A percentile compares a stretch with the other conserved stretches of the same genome.
phyloP scores from a whole-genome alignment of 208 protist genomes.

The Naegleria fowleri region DNA sequence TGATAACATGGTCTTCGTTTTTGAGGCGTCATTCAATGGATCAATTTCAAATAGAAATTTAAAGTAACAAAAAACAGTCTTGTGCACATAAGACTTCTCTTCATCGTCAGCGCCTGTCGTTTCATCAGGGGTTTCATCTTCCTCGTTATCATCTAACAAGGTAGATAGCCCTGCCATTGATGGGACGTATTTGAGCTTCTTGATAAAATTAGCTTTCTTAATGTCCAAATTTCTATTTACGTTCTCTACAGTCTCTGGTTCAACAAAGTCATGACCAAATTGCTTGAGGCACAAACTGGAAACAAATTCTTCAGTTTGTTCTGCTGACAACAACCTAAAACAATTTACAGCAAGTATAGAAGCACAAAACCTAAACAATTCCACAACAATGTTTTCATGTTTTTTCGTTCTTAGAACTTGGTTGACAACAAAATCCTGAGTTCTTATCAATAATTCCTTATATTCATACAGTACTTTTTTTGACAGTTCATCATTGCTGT shows the following conservation, averaged over 20 bases:
- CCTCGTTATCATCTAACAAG: background rate
- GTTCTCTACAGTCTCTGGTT: background rate
- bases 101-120: background rate
- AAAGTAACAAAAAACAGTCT: background rate
- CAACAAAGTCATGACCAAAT: background rate
- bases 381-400: conserved; percentile 6
- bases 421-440: conserved; percentile 9
- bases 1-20: background rate
- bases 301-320: background rate
- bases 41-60: background rate
- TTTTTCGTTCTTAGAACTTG: background rate
- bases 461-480: background rate
- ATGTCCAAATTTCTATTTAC: background rate
- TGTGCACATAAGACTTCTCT: background rate
- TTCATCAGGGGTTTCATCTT: background rate
- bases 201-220: background rate
- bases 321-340: background rate
- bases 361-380: conserved; percentile 20
- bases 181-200: background rate
- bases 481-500: background rate
- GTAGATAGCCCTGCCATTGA: background rate
- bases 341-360: background rate
- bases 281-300: background rate
- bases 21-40: background rate
- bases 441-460: background rate